These are phyloP conservation scores for Tylopilus vinaceipallidus DNA, from an alignment of 768 basidiomycete genomes.

Conservation along the genomic window DNA sequence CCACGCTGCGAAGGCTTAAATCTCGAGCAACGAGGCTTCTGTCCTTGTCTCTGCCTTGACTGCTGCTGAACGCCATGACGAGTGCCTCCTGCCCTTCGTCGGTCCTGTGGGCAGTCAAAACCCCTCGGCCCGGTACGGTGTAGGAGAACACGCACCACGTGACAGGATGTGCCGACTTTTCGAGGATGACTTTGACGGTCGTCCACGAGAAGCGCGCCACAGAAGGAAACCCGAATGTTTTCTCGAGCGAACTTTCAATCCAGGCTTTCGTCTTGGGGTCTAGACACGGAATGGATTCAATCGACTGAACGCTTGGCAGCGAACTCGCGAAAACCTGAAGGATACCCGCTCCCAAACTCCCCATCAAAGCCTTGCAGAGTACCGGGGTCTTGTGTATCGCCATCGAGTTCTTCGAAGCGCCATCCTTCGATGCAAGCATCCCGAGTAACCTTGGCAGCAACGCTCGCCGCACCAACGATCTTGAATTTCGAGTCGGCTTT, in stretches of 20 bases:
- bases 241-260: constrained; percentile 73
- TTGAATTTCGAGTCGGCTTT: constrained; percentile 98
- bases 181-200: constrained; percentile 81
- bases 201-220: constrained; percentile 95
- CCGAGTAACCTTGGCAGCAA: constrained; percentile 96
- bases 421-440: constrained; percentile 88
- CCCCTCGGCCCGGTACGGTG: background rate
- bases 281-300: constrained; percentile 25
- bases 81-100: constrained; percentile 82
- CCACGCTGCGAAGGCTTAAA: constrained; percentile 68
- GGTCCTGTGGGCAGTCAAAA: constrained; percentile 47
- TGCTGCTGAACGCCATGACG: constrained; percentile 69
- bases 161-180: constrained; percentile 73
- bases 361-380: constrained; percentile 29
- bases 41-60: constrained; percentile 72
- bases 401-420: constrained; percentile 66
- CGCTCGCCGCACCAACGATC: constrained; percentile 95
- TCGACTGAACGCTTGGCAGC: background rate
- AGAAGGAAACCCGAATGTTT: constrained; percentile 89
- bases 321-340: constrained; percentile 56
- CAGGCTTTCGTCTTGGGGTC: constrained; percentile 93
- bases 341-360: constrained; percentile 83
- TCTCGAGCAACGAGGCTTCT: constrained; percentile 71
- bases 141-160: constrained; percentile 62
- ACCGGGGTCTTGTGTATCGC: constrained; percentile 7